Evolutionary conservation across 2,329 filamentous ascomycete genomes (phyloP), one percentile per base, ranked within the genome.

Genomic region (Cladophialophora carrionii): DNA sequence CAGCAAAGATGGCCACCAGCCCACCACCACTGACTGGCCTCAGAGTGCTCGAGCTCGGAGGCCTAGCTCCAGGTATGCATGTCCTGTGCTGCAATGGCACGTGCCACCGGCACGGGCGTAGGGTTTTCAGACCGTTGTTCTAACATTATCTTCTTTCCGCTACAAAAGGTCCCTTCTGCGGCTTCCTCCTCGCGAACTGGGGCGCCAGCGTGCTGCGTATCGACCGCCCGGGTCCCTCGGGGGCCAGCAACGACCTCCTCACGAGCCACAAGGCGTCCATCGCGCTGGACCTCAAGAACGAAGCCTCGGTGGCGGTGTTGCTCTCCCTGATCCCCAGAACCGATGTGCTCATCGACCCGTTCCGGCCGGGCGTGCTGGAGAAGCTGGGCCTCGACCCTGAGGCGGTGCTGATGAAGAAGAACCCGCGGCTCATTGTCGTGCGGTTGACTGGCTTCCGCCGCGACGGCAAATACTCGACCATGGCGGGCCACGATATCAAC

Each of bases 401-500:
- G 7, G 83, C 85, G 0, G 84, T 85, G 0, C 82, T 97, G 7
- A 79, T 87, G 31, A 80, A 78, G 26, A 74, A 85, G 20, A 96
- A 97, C 76, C 89, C 88, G 10, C 82, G 88, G 0, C 80, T 98
- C 1, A 87, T 98, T 61, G 87, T 96, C 63, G 92, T 86, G 7
- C 88, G 94, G 48, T 89, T 98, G 85, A 95, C 92, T 2, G 94
- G 94, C 0, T 98, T 97, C 77, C 84, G 94, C 12, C 84, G 93
- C 46, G 91, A 96, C 78, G 94, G 93, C 0, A 88, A 87, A 72
- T 98, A 96, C 78, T 86, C 85, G 55, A 79, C 84, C 73, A 97
- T 96, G 93, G 92, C 93, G 0, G 93, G 93, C 52, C 93, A 97
- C 75, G 93, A 97, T 76, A 96, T 97, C 76, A 97, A 98, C 75